Evolutionary conservation across 805 yeast genomes (phyloP), one percentile per base, ranked within the genome.

Genomic region (Cyberlindnera americana): DNA sequence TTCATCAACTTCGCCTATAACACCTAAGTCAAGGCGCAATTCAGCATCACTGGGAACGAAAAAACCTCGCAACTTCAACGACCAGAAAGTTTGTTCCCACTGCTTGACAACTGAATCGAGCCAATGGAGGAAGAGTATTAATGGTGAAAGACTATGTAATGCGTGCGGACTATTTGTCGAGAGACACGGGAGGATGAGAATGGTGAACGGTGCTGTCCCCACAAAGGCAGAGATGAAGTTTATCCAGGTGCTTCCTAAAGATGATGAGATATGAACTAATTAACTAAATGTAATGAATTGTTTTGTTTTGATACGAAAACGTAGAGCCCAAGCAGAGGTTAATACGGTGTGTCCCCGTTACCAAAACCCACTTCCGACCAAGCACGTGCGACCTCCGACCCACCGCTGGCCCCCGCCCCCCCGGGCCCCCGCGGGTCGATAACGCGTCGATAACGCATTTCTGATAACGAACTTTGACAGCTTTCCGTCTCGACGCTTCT

Each of bases 81-180:
- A n/a, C n/a, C n/a, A n/a, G n/a, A 36, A 14, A 15, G 18, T 22
- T 3, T 36, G 39, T 24, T 2, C 19, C 12, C 24, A 29, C 18
- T 36, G 39, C 17, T 13, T 10, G 17, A 16, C 19, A 3, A 29
- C 34, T 15, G 10, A 10, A 3, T 36, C 39, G 3, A 23, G 23
- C 5, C 39, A 36, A 21, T 36, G 39, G 39, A 19, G 39, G 9
- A 19, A 29, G 7, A 34, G 39, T 10, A 21, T 22, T 3, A 16
- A 23, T n/a, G 39, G 34, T 5, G 33, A 29, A 15, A 22, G 23
- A 12, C 34, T 36, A 3, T 36, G 39, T 21, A 36, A 36, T 17
- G 39, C 39, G 9, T 36, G 39, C 23, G 39, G 39, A 6, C n/a
- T 36, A 18, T 36, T 16, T 21, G 7, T 19, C 10, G 33, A 29